Evolutionary conservation across 2,329 filamentous ascomycete species (phyloP).

Genomic region (Alternaria gansuensis): DNA sequence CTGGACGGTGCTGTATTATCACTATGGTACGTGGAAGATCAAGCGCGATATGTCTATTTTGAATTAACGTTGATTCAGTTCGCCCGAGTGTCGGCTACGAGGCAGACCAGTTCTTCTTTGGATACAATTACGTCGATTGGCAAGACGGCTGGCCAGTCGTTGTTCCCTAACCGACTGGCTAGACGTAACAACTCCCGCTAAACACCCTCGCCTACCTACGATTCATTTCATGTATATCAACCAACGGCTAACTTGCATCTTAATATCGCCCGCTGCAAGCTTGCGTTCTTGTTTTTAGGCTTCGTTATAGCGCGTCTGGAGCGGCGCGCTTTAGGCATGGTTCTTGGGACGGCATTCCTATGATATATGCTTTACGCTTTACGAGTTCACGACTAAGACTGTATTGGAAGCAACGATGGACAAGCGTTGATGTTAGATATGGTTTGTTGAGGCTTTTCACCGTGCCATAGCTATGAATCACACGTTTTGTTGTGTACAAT

Average conservation of each 20-base stretch:
- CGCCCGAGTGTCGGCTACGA: slow-evolving; percentile 37
- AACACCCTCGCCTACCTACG: neutral
- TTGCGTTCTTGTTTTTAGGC: neutral
- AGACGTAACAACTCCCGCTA: neutral
- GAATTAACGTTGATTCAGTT: slow-evolving; percentile 28
- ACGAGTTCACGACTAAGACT: neutral
- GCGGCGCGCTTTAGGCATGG: neutral
- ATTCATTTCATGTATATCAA: neutral
- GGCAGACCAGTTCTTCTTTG: slow-evolving; percentile 40
- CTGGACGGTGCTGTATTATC: slow-evolving; percentile 44
- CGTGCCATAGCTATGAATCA: neutral
- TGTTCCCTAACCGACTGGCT: neutral
- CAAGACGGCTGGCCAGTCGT: slow-evolving; percentile 42
- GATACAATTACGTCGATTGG: slow-evolving; percentile 46
- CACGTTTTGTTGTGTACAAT: too few relatives aligned
- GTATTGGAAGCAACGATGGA: neutral
- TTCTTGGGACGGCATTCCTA: neutral
- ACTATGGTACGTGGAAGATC: slow-evolving; percentile 36
- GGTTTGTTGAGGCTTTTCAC: neutral
- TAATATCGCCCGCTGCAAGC: neutral
- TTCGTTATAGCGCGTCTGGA: neutral
- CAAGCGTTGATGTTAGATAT: neutral
- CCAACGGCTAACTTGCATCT: neutral
- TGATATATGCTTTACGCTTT: neutral
- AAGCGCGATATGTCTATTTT: neutral